Conservation (phyloP, 2,329 filamentous ascomycete species). For the Penicillium sp. region DNA sequence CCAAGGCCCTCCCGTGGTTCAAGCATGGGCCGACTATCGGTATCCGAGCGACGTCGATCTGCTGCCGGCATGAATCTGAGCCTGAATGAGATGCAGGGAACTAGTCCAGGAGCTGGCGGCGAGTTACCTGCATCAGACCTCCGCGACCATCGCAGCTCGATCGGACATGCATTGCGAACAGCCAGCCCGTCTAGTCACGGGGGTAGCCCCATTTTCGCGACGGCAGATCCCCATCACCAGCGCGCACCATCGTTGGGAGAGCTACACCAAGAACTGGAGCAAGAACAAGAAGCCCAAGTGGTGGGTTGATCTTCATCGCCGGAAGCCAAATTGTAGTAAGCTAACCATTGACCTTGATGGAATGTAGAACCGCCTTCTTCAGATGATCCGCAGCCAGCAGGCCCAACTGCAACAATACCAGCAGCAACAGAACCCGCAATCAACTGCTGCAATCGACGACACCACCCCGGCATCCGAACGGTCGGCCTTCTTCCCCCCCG, state of each 20-base stretch:
- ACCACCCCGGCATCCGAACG: constrained; percentile 44
- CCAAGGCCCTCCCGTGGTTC: constrained; percentile 38
- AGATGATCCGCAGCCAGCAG: constrained; percentile 50
- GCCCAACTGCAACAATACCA: constrained; percentile 43
- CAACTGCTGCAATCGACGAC: constrained; percentile 42
- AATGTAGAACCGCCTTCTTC: constrained; percentile 48
- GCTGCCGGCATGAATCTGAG: constrained; percentile 40
- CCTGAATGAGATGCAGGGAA: constrained; percentile 32
- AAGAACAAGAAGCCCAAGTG: constrained; percentile 53
- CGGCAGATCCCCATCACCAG: constrained; percentile 48
- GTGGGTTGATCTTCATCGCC: constrained; percentile 28
- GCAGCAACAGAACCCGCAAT: constrained; percentile 26
- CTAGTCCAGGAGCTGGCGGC: constrained; percentile 18
- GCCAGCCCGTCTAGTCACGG: constrained; percentile 45
- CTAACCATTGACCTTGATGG: background rate
- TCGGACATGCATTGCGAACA: constrained; percentile 39
- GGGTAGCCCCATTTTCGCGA: constrained; percentile 42
- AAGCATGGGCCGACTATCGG: constrained; percentile 36
- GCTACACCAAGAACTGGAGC: constrained; percentile 50
- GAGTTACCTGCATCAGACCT: constrained; percentile 30
- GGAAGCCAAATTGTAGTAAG: background rate
- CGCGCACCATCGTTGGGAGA: constrained; percentile 49
- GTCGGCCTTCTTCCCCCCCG: constrained; percentile 37
- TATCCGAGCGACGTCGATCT: constrained; percentile 45
- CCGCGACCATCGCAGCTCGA: constrained; percentile 40